Evolutionary conservation across 768 basidiomycete genomes (phyloP), one percentile per base, ranked within the genome.

Genomic region (Auricularia cornea): DNA sequence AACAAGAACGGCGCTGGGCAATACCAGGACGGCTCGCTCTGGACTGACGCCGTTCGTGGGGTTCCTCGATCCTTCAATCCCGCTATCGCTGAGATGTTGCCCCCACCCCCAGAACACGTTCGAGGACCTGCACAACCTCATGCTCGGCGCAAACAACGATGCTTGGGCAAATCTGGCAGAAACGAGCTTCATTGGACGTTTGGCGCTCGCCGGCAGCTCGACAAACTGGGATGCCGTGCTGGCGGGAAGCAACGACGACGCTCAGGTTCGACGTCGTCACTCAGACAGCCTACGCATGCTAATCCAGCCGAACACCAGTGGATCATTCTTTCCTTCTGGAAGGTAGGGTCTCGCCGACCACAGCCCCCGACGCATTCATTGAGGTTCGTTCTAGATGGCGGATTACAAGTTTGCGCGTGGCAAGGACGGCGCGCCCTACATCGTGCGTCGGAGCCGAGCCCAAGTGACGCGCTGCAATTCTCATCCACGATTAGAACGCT

Each of bases 111-210:
- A 84, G 83, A 85, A 84, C 66, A 76, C 83, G 4, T 66, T 83
- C 32, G 84, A 84, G 67, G 83, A 84, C 66, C 69, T 84, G 16
- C 81, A 84, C 66, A 84, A 83, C 70, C 71, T 84, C 60, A 84
- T 84, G 84, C 76, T 84, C 14, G 79, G 77, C 14, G 79, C 79
- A 3, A 77, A 75, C 16, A 74, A 72, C 3, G 68, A 81, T 62
- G 71, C 78, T 18, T 84, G 76, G 56, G 30, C 40, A 18, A 60
- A 57, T 16, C 73, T 83, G 2, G 80, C 79, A 6, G 78, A 81
- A 54, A 68, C 66, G 3, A 82, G 82, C 12, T 77, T 70, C 66
- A 80, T 84, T 56, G 82, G 83, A 18, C 68, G 65, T 54, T 70
- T 75, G 26, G 83, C 80, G 4, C 70, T 77, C 20, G 74, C 77